phyloP scores from a whole-genome alignment of 73 alveolate species.

The Paraurostyla sp. region DNA sequence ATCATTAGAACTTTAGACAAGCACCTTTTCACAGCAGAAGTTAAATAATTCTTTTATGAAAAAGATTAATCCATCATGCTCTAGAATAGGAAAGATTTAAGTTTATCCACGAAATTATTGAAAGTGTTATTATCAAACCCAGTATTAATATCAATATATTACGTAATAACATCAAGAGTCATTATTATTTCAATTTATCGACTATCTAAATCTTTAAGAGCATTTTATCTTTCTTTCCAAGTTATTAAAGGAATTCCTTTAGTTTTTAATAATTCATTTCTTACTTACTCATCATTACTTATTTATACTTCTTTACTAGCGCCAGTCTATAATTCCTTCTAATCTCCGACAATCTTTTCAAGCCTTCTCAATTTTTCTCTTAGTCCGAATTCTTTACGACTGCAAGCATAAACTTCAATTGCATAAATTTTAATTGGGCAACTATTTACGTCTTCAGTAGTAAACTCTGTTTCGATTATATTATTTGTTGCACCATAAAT shows the following conservation, averaged over 20 bases:
- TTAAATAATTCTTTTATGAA: neutral
- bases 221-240: conserved; percentile 1
- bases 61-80: too few relatives aligned
- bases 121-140: too few relatives aligned
- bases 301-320: neutral
- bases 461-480: conserved; percentile 26
- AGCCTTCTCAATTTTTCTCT: conserved; percentile 57
- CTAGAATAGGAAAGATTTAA: too few relatives aligned
- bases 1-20: neutral
- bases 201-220: neutral
- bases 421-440: conserved; percentile 55
- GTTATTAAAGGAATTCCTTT: neutral
- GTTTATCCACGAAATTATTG: too few relatives aligned
- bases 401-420: conserved; percentile 59
- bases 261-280: neutral
- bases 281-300: neutral
- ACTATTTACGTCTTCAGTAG: conserved; percentile 20
- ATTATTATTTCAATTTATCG: neutral
- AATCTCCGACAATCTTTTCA: neutral
- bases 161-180: neutral
- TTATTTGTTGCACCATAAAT: conserved; percentile 51
- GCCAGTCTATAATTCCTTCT: neutral
- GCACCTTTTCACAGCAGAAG: neutral
- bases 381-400: conserved; percentile 38
- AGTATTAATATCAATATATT: too few relatives aligned